Evolutionary conservation across 73 alveolate species (phyloP), one percentile per base, ranked within the genome.

Genomic region (Breviolum minutum): DNA sequence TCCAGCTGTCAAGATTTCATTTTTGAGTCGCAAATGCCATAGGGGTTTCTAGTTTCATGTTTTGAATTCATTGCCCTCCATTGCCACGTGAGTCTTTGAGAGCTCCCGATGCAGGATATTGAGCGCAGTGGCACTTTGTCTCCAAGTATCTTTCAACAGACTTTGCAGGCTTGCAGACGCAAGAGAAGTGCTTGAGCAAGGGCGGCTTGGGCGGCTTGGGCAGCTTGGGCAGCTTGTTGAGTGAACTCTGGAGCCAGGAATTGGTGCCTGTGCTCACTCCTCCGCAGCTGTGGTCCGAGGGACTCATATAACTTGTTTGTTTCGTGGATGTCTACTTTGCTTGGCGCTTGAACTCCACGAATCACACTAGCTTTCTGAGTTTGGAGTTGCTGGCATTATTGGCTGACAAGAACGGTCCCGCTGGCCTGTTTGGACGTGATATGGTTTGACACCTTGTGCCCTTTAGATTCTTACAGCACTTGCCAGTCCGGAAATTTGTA

Each of bases 41-140:
- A 24, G 26, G 7, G 27, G 26, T 24, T 20, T 17, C 26, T 20
- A 20, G 26, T 24, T 69, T 1, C 27, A 16, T 0, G 79, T 24
- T 69, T 16, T 16, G 27, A 16, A 19, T 24, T 69, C 79, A 69
- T 24, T 19, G 79, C 79, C 79, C 79, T 24, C 27, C 79, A 69
- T 24, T 16, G 19, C 27, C 19, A 19, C 79, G 2, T 19, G 79
- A n/a, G 68, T 11, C 20, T 12, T 81, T 26, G 14, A 27, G 87
- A 63, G 63, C 13, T 40, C 70, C 26, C 14, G 6, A 63, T 29
- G 82, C 61, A 88, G 97, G 97, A 91, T 63, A 91, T 91, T 20
- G 97, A 91, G 97, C 97, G 97, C 88, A 91, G 97, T n/a, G 97
- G 97, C 66, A 91, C 97, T 7, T 73, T 91, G 87, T 79, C 97